Base-by-base conservation (phyloP, 352 stramenopile genomes). In the Bremia lactucae region DNA sequence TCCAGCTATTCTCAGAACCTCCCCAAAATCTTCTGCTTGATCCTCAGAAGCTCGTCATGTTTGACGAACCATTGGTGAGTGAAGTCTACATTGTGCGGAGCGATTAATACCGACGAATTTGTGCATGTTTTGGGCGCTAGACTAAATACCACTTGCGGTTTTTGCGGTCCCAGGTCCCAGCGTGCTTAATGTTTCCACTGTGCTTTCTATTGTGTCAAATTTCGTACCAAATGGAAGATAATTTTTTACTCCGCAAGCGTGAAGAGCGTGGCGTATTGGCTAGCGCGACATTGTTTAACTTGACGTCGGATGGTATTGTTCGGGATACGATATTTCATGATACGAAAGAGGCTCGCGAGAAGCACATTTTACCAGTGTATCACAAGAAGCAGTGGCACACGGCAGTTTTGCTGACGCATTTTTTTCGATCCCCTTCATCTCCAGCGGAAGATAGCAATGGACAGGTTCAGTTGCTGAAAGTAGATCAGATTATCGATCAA, bases 381-480 rank as follows among this genome's bases (percentile, higher is more conserved):
- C 73, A 88, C 55, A 90, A 90, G 44, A 88, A 89, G 29, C 73
- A 85, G 46, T 88, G 77, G 75, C 79, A 91, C 42, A 91, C 73
- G 6, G 78, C 75, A 0, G 81, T 91, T 19, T 44, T 93, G 6
- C 62, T 93, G 33, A 93, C 77, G 15, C 76, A 89, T 26, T 87
- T 93, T 40, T 90, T 87, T 35, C 69, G 81, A 1, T 67, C 63
- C 31, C 76, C 80, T 9, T 72, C 80, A 37, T 78, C 76, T 0
- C 73, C 75, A 8, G 75, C 81, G 18, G 81, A 93, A 37, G 65
- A 89, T 23, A 44, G 43, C 3, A 71, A 80, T 35, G 78, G 74
- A 10, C 81, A 89, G 46, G 76, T 93, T 3, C 75, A 87, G 46
- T 41, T 93, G 41, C 64, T 91, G 20, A 90, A 89, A 49, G 78